phyloP scores from a whole-genome alignment of 805 yeast genomes.

The Ogataea dorogensis region DNA sequence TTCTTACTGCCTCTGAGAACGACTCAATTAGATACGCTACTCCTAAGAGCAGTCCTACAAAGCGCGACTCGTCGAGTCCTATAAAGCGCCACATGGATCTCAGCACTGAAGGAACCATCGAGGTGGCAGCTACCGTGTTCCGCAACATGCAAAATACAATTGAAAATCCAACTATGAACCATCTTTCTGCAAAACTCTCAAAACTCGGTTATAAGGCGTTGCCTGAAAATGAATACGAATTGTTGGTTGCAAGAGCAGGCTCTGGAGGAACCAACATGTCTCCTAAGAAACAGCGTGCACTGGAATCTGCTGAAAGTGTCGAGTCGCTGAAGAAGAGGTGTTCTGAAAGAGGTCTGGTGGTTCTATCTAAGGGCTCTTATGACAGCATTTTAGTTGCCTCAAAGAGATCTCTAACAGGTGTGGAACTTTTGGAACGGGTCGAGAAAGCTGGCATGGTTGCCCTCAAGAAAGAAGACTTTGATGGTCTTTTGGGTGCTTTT shows the following conservation, averaged over 20 bases:
- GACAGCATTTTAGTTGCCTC: slow-evolving; percentile 30
- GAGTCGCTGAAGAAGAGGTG: slow-evolving; percentile 28
- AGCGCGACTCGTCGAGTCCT: slow-evolving; percentile 7
- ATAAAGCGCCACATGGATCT: slow-evolving; percentile 1
- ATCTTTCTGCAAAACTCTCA: slow-evolving; percentile 22
- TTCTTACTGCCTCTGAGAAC: slow-evolving; percentile 5
- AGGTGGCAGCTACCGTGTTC: slow-evolving; percentile 33
- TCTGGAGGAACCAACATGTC: slow-evolving; percentile 11
- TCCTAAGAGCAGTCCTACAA: slow-evolving; percentile 5
- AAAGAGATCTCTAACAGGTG: slow-evolving; percentile 27
- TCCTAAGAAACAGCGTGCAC: slow-evolving; percentile 15
- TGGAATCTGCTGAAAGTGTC: slow-evolving; percentile 22
- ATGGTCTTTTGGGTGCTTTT: slow-evolving; percentile 19
- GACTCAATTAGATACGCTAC: slow-evolving; percentile 2
- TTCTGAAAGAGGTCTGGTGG: slow-evolving; percentile 26
- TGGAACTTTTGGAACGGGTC: slow-evolving; percentile 27
- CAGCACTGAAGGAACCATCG: slow-evolving; percentile 32
- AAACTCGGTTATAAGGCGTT: slow-evolving; percentile 28
- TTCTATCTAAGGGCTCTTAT: slow-evolving; percentile 27
- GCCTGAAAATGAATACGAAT: slow-evolving; percentile 23
- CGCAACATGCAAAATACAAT: slow-evolving; percentile 20
- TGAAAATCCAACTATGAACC: slow-evolving; percentile 30
- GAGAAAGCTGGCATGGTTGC: slow-evolving; percentile 28
- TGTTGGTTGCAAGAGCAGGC: slow-evolving; percentile 12
- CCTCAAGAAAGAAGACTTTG: slow-evolving; percentile 19